Evolutionary conservation across 768 basidiomycete species (phyloP).

Genomic region (Serpula lacrymans): DNA sequence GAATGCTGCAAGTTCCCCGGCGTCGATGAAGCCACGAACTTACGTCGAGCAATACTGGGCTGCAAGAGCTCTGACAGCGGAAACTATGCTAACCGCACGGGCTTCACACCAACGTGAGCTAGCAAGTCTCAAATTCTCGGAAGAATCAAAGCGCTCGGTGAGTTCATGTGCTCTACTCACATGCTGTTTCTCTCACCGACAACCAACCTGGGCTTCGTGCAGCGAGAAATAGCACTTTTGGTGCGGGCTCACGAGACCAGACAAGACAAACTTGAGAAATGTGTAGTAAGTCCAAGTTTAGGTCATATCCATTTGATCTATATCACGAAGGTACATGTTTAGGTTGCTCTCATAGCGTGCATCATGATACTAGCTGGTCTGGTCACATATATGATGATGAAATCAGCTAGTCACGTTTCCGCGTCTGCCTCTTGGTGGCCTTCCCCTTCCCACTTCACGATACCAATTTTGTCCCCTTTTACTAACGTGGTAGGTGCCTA

Average conservation of each 20-base stretch:
- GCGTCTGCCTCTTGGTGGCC: slow-evolving; percentile 8
- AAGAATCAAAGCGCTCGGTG: slow-evolving; percentile 48
- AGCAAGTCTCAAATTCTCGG: slow-evolving; percentile 33
- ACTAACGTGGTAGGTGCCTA: slow-evolving; percentile 60
- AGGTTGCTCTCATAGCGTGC: slow-evolving; percentile 14
- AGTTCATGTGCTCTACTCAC: slow-evolving; percentile 14
- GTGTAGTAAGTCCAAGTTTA: slow-evolving; percentile 44
- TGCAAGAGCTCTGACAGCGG: slow-evolving; percentile 60
- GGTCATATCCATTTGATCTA: slow-evolving; percentile 9
- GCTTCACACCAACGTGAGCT: slow-evolving; percentile 49
- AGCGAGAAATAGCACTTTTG: slow-evolving; percentile 44
- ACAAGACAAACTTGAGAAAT: slow-evolving; percentile 45
- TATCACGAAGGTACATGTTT: slow-evolving; percentile 6
- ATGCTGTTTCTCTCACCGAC: background rate
- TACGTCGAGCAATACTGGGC: slow-evolving; percentile 63
- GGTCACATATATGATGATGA: slow-evolving; percentile 15
- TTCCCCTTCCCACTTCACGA: slow-evolving; percentile 62
- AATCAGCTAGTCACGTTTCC: slow-evolving; percentile 11
- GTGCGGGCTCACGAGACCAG: slow-evolving; percentile 43
- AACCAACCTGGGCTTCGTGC: slow-evolving; percentile 1
- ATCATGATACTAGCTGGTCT: slow-evolving; percentile 20
- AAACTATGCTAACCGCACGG: slow-evolving; percentile 52
- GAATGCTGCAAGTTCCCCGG: slow-evolving; percentile 8
- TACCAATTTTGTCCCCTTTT: slow-evolving; percentile 76
- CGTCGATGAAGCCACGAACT: slow-evolving; percentile 21